These are phyloP conservation scores for Podaxis sp. DNA, from an alignment of 768 basidiomycete species.

Conservation along the genomic window DNA sequence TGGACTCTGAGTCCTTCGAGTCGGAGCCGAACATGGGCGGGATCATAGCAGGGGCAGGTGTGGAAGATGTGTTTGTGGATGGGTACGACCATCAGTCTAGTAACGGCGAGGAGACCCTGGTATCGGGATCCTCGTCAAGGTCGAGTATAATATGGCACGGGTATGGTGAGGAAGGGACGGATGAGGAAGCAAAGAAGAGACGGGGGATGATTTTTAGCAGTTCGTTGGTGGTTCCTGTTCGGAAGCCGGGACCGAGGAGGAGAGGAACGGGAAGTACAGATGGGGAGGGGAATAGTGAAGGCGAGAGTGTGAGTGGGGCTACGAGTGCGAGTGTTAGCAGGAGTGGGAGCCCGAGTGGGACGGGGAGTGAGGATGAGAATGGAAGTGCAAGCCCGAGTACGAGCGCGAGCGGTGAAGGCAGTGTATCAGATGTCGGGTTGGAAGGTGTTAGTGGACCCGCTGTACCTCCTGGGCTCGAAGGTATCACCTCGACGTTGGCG, in stretches of 20 bases:
- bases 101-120: background rate
- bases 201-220: conserved; percentile 7
- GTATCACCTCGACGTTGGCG: background rate
- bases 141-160: background rate
- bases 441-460: background rate
- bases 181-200: background rate
- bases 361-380: background rate
- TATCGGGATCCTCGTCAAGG: background rate
- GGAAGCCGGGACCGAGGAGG: background rate
- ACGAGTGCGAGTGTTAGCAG: conserved; percentile 3
- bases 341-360: conserved; percentile 7
- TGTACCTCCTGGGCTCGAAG: conserved; percentile 4
- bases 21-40: conserved; percentile 11
- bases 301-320: conserved; percentile 4
- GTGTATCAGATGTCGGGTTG: background rate
- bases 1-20: background rate
- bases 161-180: background rate
- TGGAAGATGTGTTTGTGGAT: background rate
- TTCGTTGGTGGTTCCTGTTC: conserved; percentile 7
- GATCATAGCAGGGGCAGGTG: background rate
- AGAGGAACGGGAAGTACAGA: conserved; percentile 1
- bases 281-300: background rate
- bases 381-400: conserved; percentile 6
- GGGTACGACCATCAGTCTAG: background rate
- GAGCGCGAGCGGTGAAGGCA: background rate